These are phyloP conservation scores for Penicillium macrosclerotiorum DNA, from an alignment of 495 filamentous ascomycete species.

Conservation along the genomic window DNA sequence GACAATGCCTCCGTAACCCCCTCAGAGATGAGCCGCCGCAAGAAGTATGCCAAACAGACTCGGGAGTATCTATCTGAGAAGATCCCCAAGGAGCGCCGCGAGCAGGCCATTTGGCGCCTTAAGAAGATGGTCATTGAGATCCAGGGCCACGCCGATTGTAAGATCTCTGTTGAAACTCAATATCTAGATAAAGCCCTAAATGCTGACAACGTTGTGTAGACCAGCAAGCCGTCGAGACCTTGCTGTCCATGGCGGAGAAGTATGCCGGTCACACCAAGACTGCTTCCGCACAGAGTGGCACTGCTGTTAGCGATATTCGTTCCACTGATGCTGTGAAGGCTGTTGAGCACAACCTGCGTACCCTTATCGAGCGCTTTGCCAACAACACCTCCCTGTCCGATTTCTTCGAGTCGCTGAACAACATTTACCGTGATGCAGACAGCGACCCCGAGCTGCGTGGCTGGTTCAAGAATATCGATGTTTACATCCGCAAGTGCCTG, in stretches of 20 bases:
- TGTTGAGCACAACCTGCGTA: conserved; percentile 80
- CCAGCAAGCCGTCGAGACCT: conserved; percentile 79
- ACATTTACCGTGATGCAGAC: conserved; percentile 88
- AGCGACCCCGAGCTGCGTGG: conserved; percentile 79
- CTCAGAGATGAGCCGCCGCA: conserved; percentile 23
- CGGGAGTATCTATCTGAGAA: conserved; percentile 76
- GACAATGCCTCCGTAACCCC: conserved; percentile 12
- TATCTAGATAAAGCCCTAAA: neutral
- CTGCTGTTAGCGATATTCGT: conserved; percentile 68
- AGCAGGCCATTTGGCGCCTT: conserved; percentile 86
- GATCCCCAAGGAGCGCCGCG: conserved; percentile 89
- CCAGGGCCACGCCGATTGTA: conserved; percentile 87
- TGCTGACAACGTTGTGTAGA: conserved; percentile 43
- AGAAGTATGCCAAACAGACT: conserved; percentile 44
- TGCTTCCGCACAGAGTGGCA: conserved; percentile 58
- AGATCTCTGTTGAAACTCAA: conserved; percentile 25
- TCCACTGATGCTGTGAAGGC: conserved; percentile 55
- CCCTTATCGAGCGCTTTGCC: conserved; percentile 90
- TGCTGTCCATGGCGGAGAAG: conserved; percentile 79
- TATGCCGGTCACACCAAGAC: conserved; percentile 75
- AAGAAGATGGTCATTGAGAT: conserved; percentile 99
- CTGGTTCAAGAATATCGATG: conserved; percentile 82
- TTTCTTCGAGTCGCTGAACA: conserved; percentile 80
- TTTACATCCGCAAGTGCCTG: conserved; percentile 74
- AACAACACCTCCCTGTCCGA: conserved; percentile 89